These are phyloP conservation scores for Sodiomyces alkalinus DNA, from an alignment of 2,329 filamentous ascomycete species.

Conservation along the genomic window DNA sequence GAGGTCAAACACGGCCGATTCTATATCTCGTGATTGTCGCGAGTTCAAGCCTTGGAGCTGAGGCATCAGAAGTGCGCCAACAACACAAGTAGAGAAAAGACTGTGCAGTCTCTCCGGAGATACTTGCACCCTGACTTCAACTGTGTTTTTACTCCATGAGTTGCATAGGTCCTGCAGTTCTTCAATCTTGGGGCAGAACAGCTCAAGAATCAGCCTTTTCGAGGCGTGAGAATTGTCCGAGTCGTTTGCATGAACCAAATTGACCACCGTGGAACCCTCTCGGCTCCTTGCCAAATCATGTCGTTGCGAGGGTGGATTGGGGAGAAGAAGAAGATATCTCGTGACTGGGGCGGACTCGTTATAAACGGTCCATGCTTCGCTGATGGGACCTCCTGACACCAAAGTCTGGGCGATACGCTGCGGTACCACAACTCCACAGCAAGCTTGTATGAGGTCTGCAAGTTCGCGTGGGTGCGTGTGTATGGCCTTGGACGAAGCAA, in stretches of 20 bases:
- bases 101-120: constrained; percentile 38
- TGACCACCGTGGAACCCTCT: constrained; percentile 1
- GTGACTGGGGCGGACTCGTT: constrained; percentile 27
- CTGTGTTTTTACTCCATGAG: constrained; percentile 28
- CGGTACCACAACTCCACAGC: constrained; percentile 38
- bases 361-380: constrained; percentile 31
- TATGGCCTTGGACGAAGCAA: constrained; percentile 46
- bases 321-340: constrained; percentile 40
- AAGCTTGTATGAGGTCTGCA: constrained; percentile 51
- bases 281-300: too few relatives aligned
- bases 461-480: constrained; percentile 53
- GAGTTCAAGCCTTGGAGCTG: constrained; percentile 31
- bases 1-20: constrained; percentile 24
- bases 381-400: constrained; percentile 31
- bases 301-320: constrained; percentile 11
- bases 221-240: constrained; percentile 24
- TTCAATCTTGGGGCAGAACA: constrained; percentile 36
- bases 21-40: constrained; percentile 31
- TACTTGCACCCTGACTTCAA: constrained; percentile 31
- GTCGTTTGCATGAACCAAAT: constrained; percentile 14
- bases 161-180: constrained; percentile 30
- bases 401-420: constrained; percentile 14
- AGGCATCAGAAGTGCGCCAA: constrained; percentile 29
- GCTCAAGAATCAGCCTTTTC: constrained; percentile 36
- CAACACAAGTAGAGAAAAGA: constrained; percentile 31